phyloP scores from a whole-genome alignment of 1,284 basidiomycete genomes.

The Schizophyllum commune region DNA sequence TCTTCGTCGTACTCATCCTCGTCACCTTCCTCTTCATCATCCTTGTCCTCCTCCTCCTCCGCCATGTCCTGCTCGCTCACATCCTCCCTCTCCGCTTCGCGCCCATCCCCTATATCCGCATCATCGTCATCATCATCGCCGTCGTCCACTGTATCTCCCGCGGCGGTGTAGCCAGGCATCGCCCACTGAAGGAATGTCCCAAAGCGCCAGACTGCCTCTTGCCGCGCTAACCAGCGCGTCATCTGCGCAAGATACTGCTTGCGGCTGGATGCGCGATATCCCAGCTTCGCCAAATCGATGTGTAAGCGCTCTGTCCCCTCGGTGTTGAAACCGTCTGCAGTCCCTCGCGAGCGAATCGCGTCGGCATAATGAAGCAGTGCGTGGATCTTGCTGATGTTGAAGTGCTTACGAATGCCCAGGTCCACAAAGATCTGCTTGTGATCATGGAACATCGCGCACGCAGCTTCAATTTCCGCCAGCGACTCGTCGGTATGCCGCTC shows the following conservation, averaged over 20 bases:
- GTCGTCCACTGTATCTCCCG: too few relatives aligned
- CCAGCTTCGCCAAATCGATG: conserved; percentile 15
- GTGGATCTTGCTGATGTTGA: conserved; percentile 24
- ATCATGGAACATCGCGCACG: conserved; percentile 19
- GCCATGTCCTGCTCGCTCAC: too few relatives aligned
- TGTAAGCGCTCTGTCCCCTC: conserved; percentile 9
- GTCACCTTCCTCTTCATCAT: too few relatives aligned
- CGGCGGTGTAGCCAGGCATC: too few relatives aligned
- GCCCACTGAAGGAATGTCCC: conserved; percentile 8
- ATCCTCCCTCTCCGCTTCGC: too few relatives aligned
- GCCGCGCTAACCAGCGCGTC: conserved; percentile 25
- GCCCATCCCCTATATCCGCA: too few relatives aligned
- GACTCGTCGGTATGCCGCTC: conserved; percentile 17
- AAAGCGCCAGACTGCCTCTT: conserved; percentile 16
- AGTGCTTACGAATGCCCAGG: conserved; percentile 18
- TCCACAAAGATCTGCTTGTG: conserved; percentile 18
- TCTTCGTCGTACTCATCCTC: too few relatives aligned
- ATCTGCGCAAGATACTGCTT: conserved; percentile 28
- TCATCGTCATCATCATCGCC: too few relatives aligned
- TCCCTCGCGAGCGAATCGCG: conserved; percentile 14
- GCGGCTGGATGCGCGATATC: conserved; percentile 23
- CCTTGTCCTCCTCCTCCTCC: too few relatives aligned
- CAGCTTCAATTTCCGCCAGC: conserved; percentile 14
- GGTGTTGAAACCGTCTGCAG: conserved; percentile 11
- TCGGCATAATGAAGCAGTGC: conserved; percentile 7